phyloP scores from a whole-genome alignment of 371 early-diverging fungal genomes.

The Batrachochytrium dendrobatidis region DNA sequence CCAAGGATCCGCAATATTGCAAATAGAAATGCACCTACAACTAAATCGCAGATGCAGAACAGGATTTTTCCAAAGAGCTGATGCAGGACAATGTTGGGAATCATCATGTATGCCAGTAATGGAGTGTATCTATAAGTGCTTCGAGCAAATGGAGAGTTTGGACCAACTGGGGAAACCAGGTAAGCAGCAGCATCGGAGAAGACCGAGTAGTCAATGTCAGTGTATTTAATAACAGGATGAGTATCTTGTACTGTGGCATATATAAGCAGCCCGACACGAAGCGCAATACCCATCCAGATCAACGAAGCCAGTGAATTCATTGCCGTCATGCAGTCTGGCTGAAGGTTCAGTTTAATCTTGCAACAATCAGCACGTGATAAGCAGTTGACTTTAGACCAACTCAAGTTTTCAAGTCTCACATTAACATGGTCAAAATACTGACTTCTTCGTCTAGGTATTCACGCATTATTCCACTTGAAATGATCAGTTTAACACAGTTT shows the following conservation, averaged over 20 bases:
- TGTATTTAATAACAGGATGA: slow-evolving; percentile 81
- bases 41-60: slow-evolving; percentile 73
- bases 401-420: not conserved
- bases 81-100: slow-evolving; percentile 53
- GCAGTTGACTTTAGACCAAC: not conserved
- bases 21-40: slow-evolving; percentile 41
- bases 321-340: no score
- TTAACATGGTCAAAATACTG: not conserved
- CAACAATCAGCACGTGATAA: not conserved
- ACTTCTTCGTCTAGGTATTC: slow-evolving; percentile 1
- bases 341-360: no score
- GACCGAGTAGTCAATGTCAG: slow-evolving; percentile 94
- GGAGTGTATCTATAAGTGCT: slow-evolving; percentile 97
- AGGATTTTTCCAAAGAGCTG: slow-evolving; percentile 81
- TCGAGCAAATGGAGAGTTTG: slow-evolving; percentile 74
- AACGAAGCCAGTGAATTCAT: not conserved
- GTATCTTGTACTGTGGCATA: slow-evolving; percentile 84
- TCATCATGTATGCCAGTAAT: slow-evolving; percentile 72
- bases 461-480: no score
- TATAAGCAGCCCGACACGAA: slow-evolving; percentile 60
- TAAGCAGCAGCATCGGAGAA: slow-evolving; percentile 89
- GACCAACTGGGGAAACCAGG: slow-evolving; percentile 52
- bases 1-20: slow-evolving; percentile 17
- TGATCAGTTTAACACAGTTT: no score
- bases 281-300: slow-evolving; percentile 17